A percentile compares a stretch with the other conserved stretches of the same genome.
phyloP scores from a whole-genome alignment of 2,329 filamentous ascomycete species.

The Talaromyces rugulosus region DNA sequence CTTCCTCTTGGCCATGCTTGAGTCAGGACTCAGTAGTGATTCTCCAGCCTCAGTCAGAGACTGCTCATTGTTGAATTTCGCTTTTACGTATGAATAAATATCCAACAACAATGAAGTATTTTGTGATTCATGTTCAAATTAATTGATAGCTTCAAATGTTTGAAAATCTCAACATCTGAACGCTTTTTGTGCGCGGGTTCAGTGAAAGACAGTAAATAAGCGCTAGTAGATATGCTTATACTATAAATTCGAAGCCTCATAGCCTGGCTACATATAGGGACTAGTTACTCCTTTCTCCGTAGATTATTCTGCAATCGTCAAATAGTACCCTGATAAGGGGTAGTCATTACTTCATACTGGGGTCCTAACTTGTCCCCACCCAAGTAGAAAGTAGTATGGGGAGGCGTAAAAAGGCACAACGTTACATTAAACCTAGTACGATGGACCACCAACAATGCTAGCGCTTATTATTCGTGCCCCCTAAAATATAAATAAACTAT shows the following conservation, averaged over 20 bases:
- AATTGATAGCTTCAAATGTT: too few relatives aligned
- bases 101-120: background rate
- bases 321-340: background rate
- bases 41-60: background rate
- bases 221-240: background rate
- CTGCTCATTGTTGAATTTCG: background rate
- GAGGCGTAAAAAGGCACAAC: constrained; percentile 6
- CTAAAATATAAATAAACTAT: background rate
- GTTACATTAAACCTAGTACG: constrained; percentile 42
- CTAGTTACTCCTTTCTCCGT: too few relatives aligned
- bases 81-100: background rate
- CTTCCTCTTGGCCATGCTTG: background rate
- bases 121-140: too few relatives aligned
- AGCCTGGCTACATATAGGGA: background rate
- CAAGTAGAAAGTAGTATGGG: background rate
- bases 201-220: background rate
- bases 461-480: background rate
- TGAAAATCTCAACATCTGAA: too few relatives aligned
- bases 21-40: background rate
- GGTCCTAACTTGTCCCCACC: constrained; percentile 56
- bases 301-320: background rate
- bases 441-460: constrained; percentile 47
- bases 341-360: constrained; percentile 40
- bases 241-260: background rate
- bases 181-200: too few relatives aligned